Base-by-base conservation (phyloP, 257 asterid species). In the Plantago elongata region DNA sequence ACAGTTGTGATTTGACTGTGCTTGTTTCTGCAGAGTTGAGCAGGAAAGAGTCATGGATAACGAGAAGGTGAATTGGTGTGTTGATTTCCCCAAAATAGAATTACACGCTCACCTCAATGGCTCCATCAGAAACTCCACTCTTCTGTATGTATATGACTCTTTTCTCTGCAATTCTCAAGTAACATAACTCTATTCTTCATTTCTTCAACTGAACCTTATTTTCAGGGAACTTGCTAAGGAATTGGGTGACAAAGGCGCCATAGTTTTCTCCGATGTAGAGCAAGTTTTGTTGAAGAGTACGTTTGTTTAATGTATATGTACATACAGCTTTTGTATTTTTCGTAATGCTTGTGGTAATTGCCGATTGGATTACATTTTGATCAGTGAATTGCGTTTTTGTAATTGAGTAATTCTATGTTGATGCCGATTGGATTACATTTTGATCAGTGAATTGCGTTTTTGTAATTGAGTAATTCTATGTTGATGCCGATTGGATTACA, bases 81-180 rank as follows among this genome's bases (percentile, higher is more conserved):
- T 67, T 77, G 79, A 76, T 91, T 78, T 34, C 40, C 98, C 96
- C 3, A 91, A 91, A 73, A 74, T 88, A 64, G 98, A 88, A 73
- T 64, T 91, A 7, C 96, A 91, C 51, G 96, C 98, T 16, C 98
- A 91, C 78, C 95, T 91, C 45, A 85, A 88, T 74, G 98, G 98
- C 70, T 91, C 98, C 61, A 81, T 91, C 57, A 74, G 98, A 67
- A 87, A 86, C 76, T 72, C 95, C 63, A 91, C 96, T 71, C 77
- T 88, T 51, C 69, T 86, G 98, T 91, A 83, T 50, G 54, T 59
- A 22, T 59, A 22, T 22, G 1, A 22, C 2, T 0, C 16, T 44
- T n/a, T 64, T 30, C 7, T 38, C 16, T 65, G 10, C 6, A 13
- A 9, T 6, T 44, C 62, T 52, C 57, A 11, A 5, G 55, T 34